Conservation (phyloP, 1,139 yeast species). For the Debaryomycetaceae sp. region DNA sequence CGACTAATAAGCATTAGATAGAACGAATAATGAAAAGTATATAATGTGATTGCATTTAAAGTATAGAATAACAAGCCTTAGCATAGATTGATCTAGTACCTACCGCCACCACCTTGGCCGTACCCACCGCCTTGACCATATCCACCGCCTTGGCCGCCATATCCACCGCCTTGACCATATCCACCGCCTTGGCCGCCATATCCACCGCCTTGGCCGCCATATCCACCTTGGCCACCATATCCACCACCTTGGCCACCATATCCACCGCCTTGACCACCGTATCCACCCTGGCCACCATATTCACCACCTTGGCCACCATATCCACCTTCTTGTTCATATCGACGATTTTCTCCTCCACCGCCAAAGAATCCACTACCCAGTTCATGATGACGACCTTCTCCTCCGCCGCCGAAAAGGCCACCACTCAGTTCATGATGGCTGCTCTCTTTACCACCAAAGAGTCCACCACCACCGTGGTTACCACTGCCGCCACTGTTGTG, state of each 20-base stretch:
- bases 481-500: conserved; percentile 11
- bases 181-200: conserved; percentile 5
- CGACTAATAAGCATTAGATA: conserved; percentile 12
- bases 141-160: conserved; percentile 1
- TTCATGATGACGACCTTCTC: conserved; percentile 3
- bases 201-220: conserved; percentile 8
- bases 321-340: conserved; percentile 9
- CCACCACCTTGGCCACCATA: conserved; percentile 8
- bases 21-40: conserved; percentile 13
- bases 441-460: conserved; percentile 13
- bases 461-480: conserved; percentile 10
- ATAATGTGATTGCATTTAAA: conserved; percentile 4
- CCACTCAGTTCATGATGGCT: not conserved
- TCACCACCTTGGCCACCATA: too few species aligned
- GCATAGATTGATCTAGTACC: not conserved
- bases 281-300: conserved; percentile 9
- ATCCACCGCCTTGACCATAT: conserved; percentile 5
- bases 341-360: conserved; percentile 6
- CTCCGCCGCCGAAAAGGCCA: conserved; percentile 4
- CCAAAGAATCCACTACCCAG: not conserved
- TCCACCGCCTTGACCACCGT: conserved; percentile 10
- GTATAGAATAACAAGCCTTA: not conserved
- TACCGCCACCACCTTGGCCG: conserved; percentile 1
- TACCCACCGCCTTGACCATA: conserved; percentile 2
- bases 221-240: conserved; percentile 8